Conservation (phyloP, 1,284 basidiomycete genomes). For the Marasmius fiardii region DNA sequence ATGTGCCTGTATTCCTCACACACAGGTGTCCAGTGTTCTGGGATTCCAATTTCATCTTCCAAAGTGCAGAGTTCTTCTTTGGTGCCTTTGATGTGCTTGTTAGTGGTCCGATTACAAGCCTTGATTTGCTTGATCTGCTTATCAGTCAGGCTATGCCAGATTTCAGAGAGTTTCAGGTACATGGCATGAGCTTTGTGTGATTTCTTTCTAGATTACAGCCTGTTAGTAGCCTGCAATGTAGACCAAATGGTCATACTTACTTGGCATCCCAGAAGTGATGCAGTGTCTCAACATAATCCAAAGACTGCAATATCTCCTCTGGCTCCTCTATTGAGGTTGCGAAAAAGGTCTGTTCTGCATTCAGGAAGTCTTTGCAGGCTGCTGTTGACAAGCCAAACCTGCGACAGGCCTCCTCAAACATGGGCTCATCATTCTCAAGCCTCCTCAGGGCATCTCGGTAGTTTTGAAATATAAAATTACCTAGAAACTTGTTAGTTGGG, state of each 20-base stretch:
- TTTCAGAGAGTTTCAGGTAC: not conserved
- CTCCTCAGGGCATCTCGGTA: constrained; percentile 22
- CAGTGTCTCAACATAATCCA: constrained; percentile 20
- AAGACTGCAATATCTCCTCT: constrained; percentile 3
- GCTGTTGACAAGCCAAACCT: constrained; percentile 4
- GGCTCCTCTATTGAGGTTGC: constrained; percentile 15
- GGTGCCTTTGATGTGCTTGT: not conserved
- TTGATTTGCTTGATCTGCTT: not conserved
- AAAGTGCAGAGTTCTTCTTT: constrained; percentile 2
- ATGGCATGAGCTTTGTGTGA: not conserved
- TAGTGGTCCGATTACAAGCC: not conserved
- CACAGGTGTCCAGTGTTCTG: constrained; percentile 10
- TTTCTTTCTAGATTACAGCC: not conserved
- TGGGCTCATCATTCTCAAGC: constrained; percentile 9
- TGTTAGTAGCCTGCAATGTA: not conserved
- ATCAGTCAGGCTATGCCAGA: not conserved
- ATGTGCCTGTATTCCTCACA: constrained; percentile 9
- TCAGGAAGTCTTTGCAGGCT: constrained; percentile 20
- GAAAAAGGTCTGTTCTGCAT: constrained; percentile 20
- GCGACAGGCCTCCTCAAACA: constrained; percentile 2
- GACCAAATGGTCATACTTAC: constrained; percentile 13
- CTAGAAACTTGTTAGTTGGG: not conserved
- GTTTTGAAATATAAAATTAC: constrained; percentile 9
- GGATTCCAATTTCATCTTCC: constrained; percentile 11
- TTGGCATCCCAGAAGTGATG: constrained; percentile 6